A percentile compares a stretch with the other conserved stretches of the same genome.
These are phyloP conservation scores for Pichia heedii DNA, from an alignment of 805 yeast genomes.

Conservation along the genomic window DNA sequence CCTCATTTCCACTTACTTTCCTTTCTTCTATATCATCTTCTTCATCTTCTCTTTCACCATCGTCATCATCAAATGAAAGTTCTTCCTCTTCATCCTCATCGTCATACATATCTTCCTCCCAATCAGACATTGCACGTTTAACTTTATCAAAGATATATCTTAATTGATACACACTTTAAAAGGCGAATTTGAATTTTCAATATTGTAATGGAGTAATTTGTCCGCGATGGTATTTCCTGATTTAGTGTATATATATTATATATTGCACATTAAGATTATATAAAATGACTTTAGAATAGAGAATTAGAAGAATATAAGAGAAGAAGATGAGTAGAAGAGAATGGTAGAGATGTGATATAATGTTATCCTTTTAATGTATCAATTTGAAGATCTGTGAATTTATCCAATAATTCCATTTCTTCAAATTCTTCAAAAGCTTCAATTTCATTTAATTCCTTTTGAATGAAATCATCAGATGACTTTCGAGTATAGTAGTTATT, in stretches of 20 bases:
- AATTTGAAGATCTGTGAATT: slow-evolving; percentile 17
- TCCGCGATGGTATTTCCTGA: too few species aligned
- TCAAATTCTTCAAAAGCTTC: slow-evolving; percentile 7
- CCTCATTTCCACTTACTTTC: slow-evolving; percentile 7
- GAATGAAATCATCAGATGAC: background rate
- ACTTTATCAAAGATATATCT: too few species aligned
- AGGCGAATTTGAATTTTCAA: too few species aligned
- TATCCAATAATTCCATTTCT: slow-evolving; percentile 21
- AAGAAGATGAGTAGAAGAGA: too few species aligned
- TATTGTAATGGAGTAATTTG: too few species aligned
- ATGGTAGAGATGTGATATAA: too few species aligned
- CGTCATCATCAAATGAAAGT: slow-evolving; percentile 12
- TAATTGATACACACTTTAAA: too few species aligned
- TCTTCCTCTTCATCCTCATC: slow-evolving; percentile 16
- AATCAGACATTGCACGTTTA: slow-evolving; percentile 28
- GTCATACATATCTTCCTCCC: slow-evolving; percentile 29
- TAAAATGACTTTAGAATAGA: too few species aligned
- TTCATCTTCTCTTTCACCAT: slow-evolving; percentile 15
- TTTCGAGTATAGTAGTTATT: background rate
- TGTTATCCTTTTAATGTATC: too few species aligned
- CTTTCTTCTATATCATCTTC: slow-evolving; percentile 12
- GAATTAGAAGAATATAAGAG: too few species aligned
- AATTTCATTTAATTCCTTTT: background rate
- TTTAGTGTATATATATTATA: too few species aligned
- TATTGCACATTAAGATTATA: too few species aligned